Base-by-base conservation (phyloP, 2,329 filamentous ascomycete species). In the Thyridium curvatum region DNA sequence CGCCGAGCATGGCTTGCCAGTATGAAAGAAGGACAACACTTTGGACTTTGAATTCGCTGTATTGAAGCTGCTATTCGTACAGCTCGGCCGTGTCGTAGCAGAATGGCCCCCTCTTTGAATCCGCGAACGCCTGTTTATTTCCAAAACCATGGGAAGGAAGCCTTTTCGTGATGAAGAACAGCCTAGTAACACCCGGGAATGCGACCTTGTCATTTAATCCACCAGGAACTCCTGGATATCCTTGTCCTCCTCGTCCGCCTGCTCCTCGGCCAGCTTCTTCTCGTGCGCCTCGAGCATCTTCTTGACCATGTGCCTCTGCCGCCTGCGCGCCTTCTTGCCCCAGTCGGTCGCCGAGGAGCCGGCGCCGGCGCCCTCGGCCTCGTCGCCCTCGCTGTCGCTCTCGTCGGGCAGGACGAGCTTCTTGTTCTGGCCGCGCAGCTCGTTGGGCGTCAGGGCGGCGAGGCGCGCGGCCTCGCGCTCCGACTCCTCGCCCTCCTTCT, bases 201-300 rank as follows among this genome's bases (percentile, higher is more conserved):
- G n/a, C n/a, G n/a, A n/a, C n/a, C n/a, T n/a, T n/a, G n/a, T 26
- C 10, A 6, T 26, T 34, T 61, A 72, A 53, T 79, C 71, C 50
- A 76, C 70, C 57, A 89, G 59, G 51, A 83, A 78, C 60, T 89
- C 81, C 55, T 79, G 74, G 49, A 90, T 83, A 57, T 89, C 83
- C 62, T 84, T 83, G 58, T 87, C 82, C 43, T 83, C 78, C 47
- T 85, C 72, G 42, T 82, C 77, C 49, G 82, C 79, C 43, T 66
- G 59, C 36, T 65, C 56, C 51, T 77, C 71, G 47, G 72, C 66
- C 49, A 76, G 60, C 52, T 63, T 60, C 62, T 76, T 68, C 62
- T 85, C 82, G 48, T 79, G 69, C 35, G 70, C 73, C 51, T 80
- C 79, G 44, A 86, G 59, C 52, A 84, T 56, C 53, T 79, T 74